Conservation (phyloP, 345 rosid genomes). For the Boechera divaricarpa region DNA sequence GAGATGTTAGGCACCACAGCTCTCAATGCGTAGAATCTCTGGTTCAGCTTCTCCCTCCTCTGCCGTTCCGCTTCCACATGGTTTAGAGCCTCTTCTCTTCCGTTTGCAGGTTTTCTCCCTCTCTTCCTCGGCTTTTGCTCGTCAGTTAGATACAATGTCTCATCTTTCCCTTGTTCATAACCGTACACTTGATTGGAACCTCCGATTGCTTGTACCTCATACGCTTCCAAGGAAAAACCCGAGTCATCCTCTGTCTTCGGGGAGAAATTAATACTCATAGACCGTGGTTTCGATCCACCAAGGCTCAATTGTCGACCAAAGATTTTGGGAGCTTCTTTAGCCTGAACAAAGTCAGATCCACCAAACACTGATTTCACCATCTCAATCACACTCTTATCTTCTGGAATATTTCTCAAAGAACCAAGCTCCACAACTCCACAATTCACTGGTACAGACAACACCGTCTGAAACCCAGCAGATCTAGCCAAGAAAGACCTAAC, state of each 20-base stretch:
- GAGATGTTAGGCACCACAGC: conserved; percentile 96
- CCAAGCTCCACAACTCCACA: conserved; percentile 92
- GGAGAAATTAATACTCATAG: conserved; percentile 78
- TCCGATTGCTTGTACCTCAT: conserved; percentile 52
- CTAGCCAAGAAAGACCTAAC: conserved; percentile 75
- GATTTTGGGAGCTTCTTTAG: conserved; percentile 74
- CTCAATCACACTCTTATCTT: conserved; percentile 67
- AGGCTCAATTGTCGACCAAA: conserved; percentile 85
- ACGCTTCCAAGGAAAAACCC: conserved; percentile 63
- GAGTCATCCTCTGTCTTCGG: conserved; percentile 89
- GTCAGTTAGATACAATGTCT: conserved; percentile 58
- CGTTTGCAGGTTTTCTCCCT: conserved; percentile 97
- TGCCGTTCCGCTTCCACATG: conserved; percentile 98
- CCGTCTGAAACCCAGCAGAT: conserved; percentile 80
- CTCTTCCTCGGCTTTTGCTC: conserved; percentile 94
- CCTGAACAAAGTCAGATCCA: conserved; percentile 57
- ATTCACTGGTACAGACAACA: conserved; percentile 69
- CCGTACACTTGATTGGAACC: conserved; percentile 64
- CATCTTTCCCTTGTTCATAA: conserved; percentile 70
- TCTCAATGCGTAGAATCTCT: conserved; percentile 89
- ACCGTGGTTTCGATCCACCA: conserved; percentile 68
- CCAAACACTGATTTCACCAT: conserved; percentile 65
- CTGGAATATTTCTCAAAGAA: conserved; percentile 65
- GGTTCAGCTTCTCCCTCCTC: conserved; percentile 96
- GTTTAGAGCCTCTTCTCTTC: conserved; percentile 94